phyloP scores from a whole-genome alignment of 1,139 yeast species.

The Pichia sp. region DNA sequence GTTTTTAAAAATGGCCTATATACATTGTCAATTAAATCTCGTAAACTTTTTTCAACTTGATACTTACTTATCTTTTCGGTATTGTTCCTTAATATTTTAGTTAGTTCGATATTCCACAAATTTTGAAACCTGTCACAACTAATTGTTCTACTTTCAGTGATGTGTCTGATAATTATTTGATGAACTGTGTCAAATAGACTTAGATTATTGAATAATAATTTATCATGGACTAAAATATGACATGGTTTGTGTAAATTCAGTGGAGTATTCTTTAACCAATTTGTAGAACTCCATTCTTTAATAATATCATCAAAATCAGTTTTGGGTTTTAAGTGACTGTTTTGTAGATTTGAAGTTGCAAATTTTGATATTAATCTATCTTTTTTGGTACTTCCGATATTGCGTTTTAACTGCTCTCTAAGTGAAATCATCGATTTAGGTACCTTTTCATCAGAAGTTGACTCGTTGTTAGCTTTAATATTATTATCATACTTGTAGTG shows the following conservation, averaged over 20 bases:
- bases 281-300: constrained; percentile 23
- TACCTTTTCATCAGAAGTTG: neutral
- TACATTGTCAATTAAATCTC: constrained; percentile 12
- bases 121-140: neutral
- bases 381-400: neutral
- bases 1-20: constrained; percentile 10
- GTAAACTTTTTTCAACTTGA: constrained; percentile 6
- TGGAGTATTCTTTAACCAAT: constrained; percentile 18
- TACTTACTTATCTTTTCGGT: neutral
- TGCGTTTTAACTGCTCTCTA: neutral
- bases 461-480: neutral
- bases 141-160: neutral
- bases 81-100: neutral
- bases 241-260: constrained; percentile 18
- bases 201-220: constrained; percentile 17
- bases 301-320: constrained; percentile 20
- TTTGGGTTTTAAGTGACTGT: constrained; percentile 16
- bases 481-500: neutral
- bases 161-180: neutral
- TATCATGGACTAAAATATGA: constrained; percentile 25
- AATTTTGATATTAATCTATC: constrained; percentile 7
- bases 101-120: neutral
- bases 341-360: constrained; percentile 9
- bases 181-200: constrained; percentile 16
- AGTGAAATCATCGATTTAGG: constrained; percentile 6